Evolutionary conservation across 768 basidiomycete genomes (phyloP).

Genomic region (Tulasnella sp.): DNA sequence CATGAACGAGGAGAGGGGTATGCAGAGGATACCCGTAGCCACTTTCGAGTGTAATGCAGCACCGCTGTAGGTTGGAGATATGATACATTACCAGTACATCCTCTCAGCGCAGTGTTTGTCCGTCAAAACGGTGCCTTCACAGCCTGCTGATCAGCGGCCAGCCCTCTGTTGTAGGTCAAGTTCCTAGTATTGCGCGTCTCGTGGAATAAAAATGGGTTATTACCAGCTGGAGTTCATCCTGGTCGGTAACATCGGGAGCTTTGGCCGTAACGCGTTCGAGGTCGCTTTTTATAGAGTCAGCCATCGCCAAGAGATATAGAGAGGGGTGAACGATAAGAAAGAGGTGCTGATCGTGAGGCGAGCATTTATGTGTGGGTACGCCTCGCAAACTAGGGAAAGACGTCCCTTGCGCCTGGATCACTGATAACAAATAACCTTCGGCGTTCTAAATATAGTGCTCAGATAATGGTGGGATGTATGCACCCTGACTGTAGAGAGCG

Average conservation of each 20-base stretch:
- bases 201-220: conserved; percentile 22
- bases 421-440: no score
- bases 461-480: no score
- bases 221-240: conserved; percentile 49
- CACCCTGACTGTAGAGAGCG: no score
- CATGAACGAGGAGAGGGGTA: not conserved
- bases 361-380: no score
- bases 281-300: not conserved
- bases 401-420: no score
- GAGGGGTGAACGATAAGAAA: not conserved
- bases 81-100: conserved; percentile 60
- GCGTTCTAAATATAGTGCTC: no score
- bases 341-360: no score
- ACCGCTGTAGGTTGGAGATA: conserved; percentile 30
- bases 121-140: conserved; percentile 18
- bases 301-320: not conserved
- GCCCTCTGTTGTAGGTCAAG: conserved; percentile 23
- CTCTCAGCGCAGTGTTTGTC: conserved; percentile 11
- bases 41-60: conserved; percentile 42
- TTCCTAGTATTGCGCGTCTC: not conserved
- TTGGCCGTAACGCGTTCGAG: not conserved
- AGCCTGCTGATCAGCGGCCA: conserved; percentile 26
- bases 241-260: conserved; percentile 23
- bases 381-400: no score
- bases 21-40: conserved; percentile 80